Conservation (phyloP, 2,329 filamentous ascomycete species). For the Aspergillus arachidicola region DNA sequence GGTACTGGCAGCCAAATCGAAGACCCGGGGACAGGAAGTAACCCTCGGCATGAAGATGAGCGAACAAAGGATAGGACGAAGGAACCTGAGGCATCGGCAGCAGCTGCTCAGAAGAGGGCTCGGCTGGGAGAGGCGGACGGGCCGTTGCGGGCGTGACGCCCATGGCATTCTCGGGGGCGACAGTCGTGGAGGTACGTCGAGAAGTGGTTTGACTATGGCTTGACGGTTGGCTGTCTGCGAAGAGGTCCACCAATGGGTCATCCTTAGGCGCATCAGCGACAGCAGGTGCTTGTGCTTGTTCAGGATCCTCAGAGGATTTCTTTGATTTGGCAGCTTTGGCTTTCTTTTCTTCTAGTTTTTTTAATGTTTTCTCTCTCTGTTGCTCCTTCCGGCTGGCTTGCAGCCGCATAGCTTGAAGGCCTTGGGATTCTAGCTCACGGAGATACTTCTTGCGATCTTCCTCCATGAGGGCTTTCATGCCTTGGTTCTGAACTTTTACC, state of each 20-base stretch:
- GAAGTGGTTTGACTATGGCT: conserved; percentile 15
- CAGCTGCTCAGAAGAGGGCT: conserved; percentile 27
- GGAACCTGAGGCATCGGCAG: conserved; percentile 41
- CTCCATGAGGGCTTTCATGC: conserved; percentile 61
- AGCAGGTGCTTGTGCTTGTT: conserved; percentile 10
- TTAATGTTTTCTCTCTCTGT: conserved; percentile 53
- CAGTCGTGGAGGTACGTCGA: conserved; percentile 16
- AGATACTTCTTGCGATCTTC: conserved; percentile 66
- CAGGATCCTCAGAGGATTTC: conserved; percentile 22
- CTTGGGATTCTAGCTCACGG: conserved; percentile 56
- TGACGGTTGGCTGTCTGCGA: conserved; percentile 19
- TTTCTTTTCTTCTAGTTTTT: conserved; percentile 49
- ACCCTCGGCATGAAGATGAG: conserved; percentile 73
- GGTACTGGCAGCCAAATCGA: conserved; percentile 91
- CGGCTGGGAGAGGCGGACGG: conserved; percentile 46
- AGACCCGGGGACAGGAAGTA: conserved; percentile 92
- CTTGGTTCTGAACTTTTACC: conserved; percentile 66
- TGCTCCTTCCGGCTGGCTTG: conserved; percentile 52
- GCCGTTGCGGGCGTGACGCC: conserved; percentile 56
- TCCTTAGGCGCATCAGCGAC: conserved; percentile 12
- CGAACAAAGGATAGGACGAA: conserved; percentile 72
- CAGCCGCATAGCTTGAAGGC: conserved; percentile 52
- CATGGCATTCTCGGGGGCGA: conserved; percentile 26
- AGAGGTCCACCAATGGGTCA: conserved; percentile 27
- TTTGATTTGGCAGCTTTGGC: conserved; percentile 29